phyloP scores from a whole-genome alignment of 108 stramenopile genomes.

The Nitzschia inconspicua region DNA sequence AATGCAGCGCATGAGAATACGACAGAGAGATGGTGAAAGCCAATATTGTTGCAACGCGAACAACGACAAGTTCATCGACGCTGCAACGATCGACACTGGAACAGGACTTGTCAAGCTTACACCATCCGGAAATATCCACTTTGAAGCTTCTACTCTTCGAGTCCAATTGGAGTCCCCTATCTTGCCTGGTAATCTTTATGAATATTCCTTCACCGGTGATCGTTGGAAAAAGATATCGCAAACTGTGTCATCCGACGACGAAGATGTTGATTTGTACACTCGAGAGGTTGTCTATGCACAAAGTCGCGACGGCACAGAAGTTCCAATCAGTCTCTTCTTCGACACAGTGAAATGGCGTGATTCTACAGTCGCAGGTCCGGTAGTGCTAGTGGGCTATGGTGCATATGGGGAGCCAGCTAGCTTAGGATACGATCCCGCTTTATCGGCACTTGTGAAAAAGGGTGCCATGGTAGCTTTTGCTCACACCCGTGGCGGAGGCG shows the following conservation, averaged over 20 bases:
- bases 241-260: no score
- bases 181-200: slow-evolving; percentile 5
- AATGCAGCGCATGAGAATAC: slow-evolving; percentile 21
- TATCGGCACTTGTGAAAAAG: slow-evolving; percentile 34
- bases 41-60: not conserved
- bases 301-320: slow-evolving; percentile 34
- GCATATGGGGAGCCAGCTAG: slow-evolving; percentile 53
- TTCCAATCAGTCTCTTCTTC: slow-evolving; percentile 39
- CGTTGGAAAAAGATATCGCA: not conserved
- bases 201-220: slow-evolving; percentile 22
- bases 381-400: slow-evolving; percentile 57
- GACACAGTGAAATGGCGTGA: slow-evolving; percentile 1
- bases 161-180: slow-evolving; percentile 31
- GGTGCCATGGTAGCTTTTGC: slow-evolving; percentile 65
- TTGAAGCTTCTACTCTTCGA: slow-evolving; percentile 15
- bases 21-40: not conserved
- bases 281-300: slow-evolving; percentile 18
- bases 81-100: not conserved
- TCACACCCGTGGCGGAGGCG: slow-evolving; percentile 71
- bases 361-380: not conserved
- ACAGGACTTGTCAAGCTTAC: slow-evolving; percentile 14
- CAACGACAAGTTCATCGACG: not conserved
- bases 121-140: slow-evolving; percentile 38
- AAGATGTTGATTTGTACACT: not conserved
- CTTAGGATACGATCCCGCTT: slow-evolving; percentile 41